phyloP scores from a whole-genome alignment of 345 rosid genomes.

The Sisymbrium irio region DNA sequence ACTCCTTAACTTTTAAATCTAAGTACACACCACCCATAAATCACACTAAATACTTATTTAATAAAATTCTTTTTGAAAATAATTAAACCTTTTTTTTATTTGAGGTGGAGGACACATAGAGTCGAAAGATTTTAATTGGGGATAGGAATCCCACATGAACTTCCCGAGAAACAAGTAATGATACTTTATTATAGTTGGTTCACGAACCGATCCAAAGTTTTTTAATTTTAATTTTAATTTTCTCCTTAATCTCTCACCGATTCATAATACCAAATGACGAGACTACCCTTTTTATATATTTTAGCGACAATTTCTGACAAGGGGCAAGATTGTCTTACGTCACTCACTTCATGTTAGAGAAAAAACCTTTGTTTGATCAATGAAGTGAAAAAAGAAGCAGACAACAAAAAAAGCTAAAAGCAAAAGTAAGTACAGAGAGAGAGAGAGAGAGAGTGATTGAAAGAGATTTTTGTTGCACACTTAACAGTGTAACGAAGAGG shows the following conservation, averaged over 20 bases:
- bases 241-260: not conserved
- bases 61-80: not conserved
- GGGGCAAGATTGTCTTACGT: conserved; percentile 39
- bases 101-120: conserved; percentile 10
- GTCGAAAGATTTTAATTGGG: conserved; percentile 22
- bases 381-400: conserved; percentile 33
- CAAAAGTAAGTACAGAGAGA: conserved; percentile 33
- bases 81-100: not conserved
- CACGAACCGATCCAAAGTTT: conserved; percentile 28
- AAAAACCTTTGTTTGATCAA: conserved; percentile 29
- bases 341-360: conserved; percentile 37
- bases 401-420: conserved; percentile 36
- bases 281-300: not conserved
- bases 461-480: conserved; percentile 29
- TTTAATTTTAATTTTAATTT: conserved; percentile 1
- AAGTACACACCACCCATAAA: conserved; percentile 8
- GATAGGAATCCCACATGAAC: conserved; percentile 37
- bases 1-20: conserved; percentile 1
- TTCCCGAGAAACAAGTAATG: conserved; percentile 40
- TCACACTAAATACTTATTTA: not conserved
- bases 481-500: conserved; percentile 2
- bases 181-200: conserved; percentile 31
- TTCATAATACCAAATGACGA: not conserved
- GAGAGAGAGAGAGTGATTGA: conserved; percentile 7
- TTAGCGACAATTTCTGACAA: conserved; percentile 28